Conservation (phyloP, 31 red algal genomes). For the Asparagopsis taxiformis region DNA sequence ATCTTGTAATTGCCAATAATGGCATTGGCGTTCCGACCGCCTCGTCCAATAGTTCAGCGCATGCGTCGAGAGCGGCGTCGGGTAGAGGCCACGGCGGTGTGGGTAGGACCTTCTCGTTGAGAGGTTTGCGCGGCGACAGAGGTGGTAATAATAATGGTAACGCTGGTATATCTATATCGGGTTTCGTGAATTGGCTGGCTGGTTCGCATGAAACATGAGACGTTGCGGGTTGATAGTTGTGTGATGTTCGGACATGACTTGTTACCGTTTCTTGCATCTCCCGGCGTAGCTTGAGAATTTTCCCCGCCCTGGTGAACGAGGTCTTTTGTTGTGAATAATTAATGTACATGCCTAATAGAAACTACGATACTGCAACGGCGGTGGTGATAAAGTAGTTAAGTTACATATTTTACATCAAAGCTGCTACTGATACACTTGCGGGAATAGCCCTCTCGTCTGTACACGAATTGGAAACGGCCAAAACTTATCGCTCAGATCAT, state of each 20-base stretch:
- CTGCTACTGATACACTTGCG: conserved; percentile 34
- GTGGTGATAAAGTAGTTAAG: no score
- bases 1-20: conserved; percentile 50
- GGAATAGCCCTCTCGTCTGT: conserved; percentile 56
- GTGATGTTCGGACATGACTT: no score
- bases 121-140: conserved; percentile 35
- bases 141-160: conserved; percentile 19
- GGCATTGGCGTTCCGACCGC: conserved; percentile 40
- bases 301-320: background rate
- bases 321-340: conserved; percentile 42
- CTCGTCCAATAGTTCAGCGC: conserved; percentile 6
- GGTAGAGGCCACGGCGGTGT: conserved; percentile 11
- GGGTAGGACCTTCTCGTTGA: conserved; percentile 36
- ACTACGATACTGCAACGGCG: no score
- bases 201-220: no score
- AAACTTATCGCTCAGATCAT: conserved; percentile 50
- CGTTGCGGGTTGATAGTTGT: no score
- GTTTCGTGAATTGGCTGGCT: conserved; percentile 52
- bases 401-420: no score
- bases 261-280: conserved; percentile 47
- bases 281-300: conserved; percentile 4
- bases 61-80: conserved; percentile 1
- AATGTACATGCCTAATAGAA: no score
- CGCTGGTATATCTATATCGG: conserved; percentile 37
- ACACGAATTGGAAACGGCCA: conserved; percentile 64